Conservation (phyloP, 768 basidiomycete species). For the Tephrocybe sp. region DNA sequence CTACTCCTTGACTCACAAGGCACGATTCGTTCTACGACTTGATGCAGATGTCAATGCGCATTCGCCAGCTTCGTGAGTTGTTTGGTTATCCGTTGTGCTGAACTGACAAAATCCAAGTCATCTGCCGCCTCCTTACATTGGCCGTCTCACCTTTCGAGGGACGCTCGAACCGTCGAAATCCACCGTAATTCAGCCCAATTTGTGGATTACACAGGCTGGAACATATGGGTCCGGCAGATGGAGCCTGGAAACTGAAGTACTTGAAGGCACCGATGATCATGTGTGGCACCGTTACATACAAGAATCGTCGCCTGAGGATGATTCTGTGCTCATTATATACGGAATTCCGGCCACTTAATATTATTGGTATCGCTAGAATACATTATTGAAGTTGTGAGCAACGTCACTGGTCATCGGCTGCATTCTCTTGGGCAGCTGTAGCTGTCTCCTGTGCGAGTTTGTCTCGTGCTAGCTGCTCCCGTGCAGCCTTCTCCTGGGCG, state of each 20-base stretch:
- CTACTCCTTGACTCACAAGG: conserved; percentile 61
- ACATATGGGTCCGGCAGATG: conserved; percentile 65
- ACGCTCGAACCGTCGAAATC: conserved; percentile 48
- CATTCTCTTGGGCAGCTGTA: no score
- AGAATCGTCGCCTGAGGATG: conserved; percentile 26
- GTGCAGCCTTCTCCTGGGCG: conserved; percentile 19
- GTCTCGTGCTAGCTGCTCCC: conserved; percentile 15
- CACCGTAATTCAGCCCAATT: conserved; percentile 40
- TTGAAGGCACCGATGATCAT: conserved; percentile 25
- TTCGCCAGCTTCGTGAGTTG: conserved; percentile 11
- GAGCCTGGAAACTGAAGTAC: conserved; percentile 66
- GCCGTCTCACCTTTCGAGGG: conserved; percentile 66
- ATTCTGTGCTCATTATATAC: conserved; percentile 30
- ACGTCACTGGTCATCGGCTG: no score
- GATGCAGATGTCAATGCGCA: conserved; percentile 19
- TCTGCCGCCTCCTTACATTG: conserved; percentile 56
- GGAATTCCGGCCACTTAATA: conserved; percentile 21
- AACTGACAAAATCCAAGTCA: conserved; percentile 30
- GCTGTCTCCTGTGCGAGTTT: background rate
- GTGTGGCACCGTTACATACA: conserved; percentile 35
- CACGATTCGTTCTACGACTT: conserved; percentile 57
- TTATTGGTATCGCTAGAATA: conserved; percentile 17
- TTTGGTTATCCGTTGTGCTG: background rate
- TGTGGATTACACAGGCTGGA: conserved; percentile 66
- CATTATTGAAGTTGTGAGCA: no score